Evolutionary conservation across 768 basidiomycete species (phyloP).

Genomic region (Daedalea quercina): DNA sequence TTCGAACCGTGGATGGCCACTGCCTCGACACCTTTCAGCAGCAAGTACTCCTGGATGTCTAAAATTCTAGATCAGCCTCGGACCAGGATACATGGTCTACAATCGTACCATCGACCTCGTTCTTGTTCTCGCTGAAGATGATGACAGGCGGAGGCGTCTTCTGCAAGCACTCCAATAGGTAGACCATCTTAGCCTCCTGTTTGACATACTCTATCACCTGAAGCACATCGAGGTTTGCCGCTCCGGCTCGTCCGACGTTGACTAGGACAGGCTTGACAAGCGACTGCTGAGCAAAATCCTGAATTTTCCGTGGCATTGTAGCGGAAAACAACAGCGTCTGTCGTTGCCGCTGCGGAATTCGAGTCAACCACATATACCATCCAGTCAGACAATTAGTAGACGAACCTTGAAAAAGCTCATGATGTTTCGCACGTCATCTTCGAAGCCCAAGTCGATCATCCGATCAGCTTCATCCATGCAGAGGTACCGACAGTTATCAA

Average conservation of each 20-base stretch:
- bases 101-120: slow-evolving; percentile 90
- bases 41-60: slow-evolving; percentile 98
- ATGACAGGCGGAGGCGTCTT: slow-evolving; percentile 98
- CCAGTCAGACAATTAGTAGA: background rate
- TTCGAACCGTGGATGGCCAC: slow-evolving; percentile 99
- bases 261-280: slow-evolving; percentile 92
- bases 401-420: slow-evolving; percentile 97
- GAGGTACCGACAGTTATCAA: slow-evolving; percentile 90
- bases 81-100: slow-evolving; percentile 13
- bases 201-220: slow-evolving; percentile 99
- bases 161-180: slow-evolving; percentile 93
- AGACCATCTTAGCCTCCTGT: slow-evolving; percentile 99
- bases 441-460: slow-evolving; percentile 99
- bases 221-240: slow-evolving; percentile 93
- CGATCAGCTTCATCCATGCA: slow-evolving; percentile 99
- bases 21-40: slow-evolving; percentile 96
- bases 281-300: slow-evolving; percentile 96
- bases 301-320: slow-evolving; percentile 98
- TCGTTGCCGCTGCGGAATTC: slow-evolving; percentile 68
- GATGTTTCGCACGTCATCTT: slow-evolving; percentile 97
- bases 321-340: slow-evolving; percentile 97
- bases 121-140: slow-evolving; percentile 98
- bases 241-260: slow-evolving; percentile 97
- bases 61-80: slow-evolving; percentile 1
- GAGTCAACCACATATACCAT: background rate